Base-by-base conservation (phyloP, 345 rosid species). In the Hevea brasiliensis region DNA sequence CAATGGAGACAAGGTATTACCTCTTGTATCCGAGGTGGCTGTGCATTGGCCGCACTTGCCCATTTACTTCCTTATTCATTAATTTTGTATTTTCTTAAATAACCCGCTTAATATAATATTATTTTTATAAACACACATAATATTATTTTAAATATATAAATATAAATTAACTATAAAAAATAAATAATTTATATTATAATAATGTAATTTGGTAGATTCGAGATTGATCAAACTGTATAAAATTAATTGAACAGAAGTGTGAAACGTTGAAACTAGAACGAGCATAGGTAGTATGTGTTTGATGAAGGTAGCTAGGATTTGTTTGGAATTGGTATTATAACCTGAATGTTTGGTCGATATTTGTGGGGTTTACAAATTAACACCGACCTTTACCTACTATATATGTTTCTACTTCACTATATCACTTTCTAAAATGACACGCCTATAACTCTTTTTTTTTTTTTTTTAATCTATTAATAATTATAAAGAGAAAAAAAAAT, bases 1-100 rank as follows among this genome's bases (percentile, higher is more conserved):
- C 53, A 10, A 20, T 51, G 6, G 24, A 20, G 74, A 72, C 85
- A 79, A 58, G 3, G 18, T 66, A 32, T 50, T 12, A 8, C 74
- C 77, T 37, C 76, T 74, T 76, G 81, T 50, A 72, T 69, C 80
- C 57, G 58, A 61, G 74, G 76, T 74, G 84, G 83, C 75, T 21
- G 67, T 35, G 44, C 18, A 12, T 55, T 51, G 12, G 42, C 75
- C 29, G 37, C 35, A 32, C 42, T 56, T 59, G 13, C 24, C 23
- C 20, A 10, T 18, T 59, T 4, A 12, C 18, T 14, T 4, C 0
- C 11, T 47, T 47, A 10, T 14, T 4, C 0, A 47, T 47, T 47
- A 10, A 47, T 10, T 47, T 47, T 10, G 3, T 47, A 4, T 10
- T 10, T 10, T 12, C 14, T 47, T 41, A 8, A 41, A 8, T n/a